Conservation (phyloP, 257 asterid species). For the Buddleja alternifolia region DNA sequence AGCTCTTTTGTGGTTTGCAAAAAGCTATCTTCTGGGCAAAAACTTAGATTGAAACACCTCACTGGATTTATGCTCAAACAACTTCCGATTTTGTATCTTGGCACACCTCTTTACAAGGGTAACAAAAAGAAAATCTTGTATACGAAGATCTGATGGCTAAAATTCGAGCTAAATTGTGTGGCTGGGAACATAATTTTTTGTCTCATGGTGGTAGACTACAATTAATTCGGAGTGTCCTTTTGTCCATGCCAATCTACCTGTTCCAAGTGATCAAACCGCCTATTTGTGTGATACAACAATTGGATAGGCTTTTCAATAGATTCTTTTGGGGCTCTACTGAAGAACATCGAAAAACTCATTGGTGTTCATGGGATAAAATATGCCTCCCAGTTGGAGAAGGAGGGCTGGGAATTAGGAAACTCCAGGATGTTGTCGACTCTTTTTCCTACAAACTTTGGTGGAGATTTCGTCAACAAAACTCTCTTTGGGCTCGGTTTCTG, state of each 20-base stretch:
- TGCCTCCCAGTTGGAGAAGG: neutral
- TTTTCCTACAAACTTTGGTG: neutral
- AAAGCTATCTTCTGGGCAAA: neutral
- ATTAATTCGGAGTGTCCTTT: neutral
- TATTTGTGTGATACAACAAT: neutral
- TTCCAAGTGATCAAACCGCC: neutral
- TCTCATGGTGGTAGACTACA: neutral
- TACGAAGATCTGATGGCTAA: neutral
- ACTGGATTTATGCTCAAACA: neutral
- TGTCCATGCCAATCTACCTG: neutral
- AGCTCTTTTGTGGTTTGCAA: neutral
- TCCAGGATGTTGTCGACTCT: neutral
- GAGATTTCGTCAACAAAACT: neutral
- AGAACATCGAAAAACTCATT: neutral
- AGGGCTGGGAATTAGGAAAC: neutral
- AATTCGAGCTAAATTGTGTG: too few species aligned
- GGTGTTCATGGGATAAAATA: neutral
- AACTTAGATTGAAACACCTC: neutral
- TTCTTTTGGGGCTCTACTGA: neutral
- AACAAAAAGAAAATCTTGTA: neutral
- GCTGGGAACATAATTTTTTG: neutral
- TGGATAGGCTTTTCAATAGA: neutral
- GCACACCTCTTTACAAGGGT: neutral
- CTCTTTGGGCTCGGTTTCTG: too few species aligned
- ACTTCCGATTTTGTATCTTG: neutral